phyloP scores from a whole-genome alignment of 768 basidiomycete genomes.

The Leccinum aurantiacum region DNA sequence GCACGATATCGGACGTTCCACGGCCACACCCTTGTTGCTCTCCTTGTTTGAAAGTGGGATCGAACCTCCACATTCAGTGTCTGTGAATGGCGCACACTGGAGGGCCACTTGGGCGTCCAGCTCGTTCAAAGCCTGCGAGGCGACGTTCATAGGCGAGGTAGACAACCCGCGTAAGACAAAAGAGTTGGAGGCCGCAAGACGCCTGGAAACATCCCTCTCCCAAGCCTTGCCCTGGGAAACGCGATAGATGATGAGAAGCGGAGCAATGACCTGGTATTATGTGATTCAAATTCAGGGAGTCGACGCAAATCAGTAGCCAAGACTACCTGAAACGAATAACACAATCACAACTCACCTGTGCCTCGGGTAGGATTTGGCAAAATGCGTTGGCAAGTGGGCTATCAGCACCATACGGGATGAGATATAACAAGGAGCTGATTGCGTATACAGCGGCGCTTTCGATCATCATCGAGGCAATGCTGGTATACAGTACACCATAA shows the following conservation, averaged over 20 bases:
- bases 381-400: slow-evolving; percentile 30
- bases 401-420: slow-evolving; percentile 25
- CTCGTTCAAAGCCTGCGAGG: not conserved
- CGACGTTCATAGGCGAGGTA: not conserved
- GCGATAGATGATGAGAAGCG: slow-evolving; percentile 48
- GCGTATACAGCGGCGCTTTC: slow-evolving; percentile 37
- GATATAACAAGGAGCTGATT: slow-evolving; percentile 32
- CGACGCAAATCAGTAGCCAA: not conserved
- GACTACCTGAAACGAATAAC: not conserved
- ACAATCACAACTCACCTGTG: slow-evolving; percentile 20
- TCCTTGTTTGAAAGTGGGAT: not conserved
- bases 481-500: slow-evolving; percentile 30
- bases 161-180: slow-evolving; percentile 16
- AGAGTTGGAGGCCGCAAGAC: not conserved
- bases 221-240: slow-evolving; percentile 47
- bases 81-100: slow-evolving; percentile 1
- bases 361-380: slow-evolving; percentile 30
- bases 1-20: not conserved
- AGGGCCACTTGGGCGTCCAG: slow-evolving; percentile 19
- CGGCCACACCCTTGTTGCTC: not conserved
- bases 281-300: not conserved
- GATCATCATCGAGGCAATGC: slow-evolving; percentile 36
- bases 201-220: slow-evolving; percentile 24
- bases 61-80: slow-evolving; percentile 4
- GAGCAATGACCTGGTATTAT: slow-evolving; percentile 46